A percentile compares a stretch with the other conserved stretches of the same genome.
Evolutionary conservation across 805 yeast species (phyloP).

Genomic region (Wickerhamiella alocasiicola): DNA sequence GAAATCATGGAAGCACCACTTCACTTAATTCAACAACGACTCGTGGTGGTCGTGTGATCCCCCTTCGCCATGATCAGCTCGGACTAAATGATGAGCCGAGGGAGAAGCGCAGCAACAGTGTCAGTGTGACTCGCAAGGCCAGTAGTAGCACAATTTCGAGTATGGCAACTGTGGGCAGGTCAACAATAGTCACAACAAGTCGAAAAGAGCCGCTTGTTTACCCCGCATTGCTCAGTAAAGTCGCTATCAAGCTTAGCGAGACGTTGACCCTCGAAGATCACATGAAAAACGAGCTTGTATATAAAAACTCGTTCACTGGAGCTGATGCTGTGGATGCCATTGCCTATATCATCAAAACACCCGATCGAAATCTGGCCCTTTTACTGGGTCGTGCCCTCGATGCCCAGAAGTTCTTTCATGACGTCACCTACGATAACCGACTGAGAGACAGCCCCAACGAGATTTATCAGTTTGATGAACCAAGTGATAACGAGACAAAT

Average conservation of each 20-base stretch:
- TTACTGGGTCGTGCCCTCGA: slow-evolving; percentile 83
- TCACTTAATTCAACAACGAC: slow-evolving; percentile 15
- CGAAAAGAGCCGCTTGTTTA: slow-evolving; percentile 58
- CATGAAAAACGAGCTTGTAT: slow-evolving; percentile 80
- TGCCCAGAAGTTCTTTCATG: slow-evolving; percentile 89
- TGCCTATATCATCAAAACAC: slow-evolving; percentile 72
- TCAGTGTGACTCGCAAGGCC: slow-evolving; percentile 16
- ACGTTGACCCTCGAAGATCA: slow-evolving; percentile 59
- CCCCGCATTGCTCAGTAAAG: slow-evolving; percentile 80
- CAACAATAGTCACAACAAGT: slow-evolving; percentile 38
- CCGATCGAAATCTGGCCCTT: slow-evolving; percentile 82
- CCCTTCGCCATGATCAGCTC: slow-evolving; percentile 12
- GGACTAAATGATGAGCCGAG: slow-evolving; percentile 7
- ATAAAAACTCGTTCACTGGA: slow-evolving; percentile 89
- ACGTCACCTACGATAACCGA: slow-evolving; percentile 88
- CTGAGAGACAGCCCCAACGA: slow-evolving; percentile 78
- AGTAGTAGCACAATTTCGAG: slow-evolving; percentile 19
- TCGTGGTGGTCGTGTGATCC: slow-evolving; percentile 23
- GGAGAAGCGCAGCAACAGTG: slow-evolving; percentile 5
- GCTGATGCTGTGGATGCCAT: slow-evolving; percentile 87
- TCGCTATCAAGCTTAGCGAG: slow-evolving; percentile 66
- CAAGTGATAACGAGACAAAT: slow-evolving; percentile 36
- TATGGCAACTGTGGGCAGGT: slow-evolving; percentile 19
- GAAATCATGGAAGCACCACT: slow-evolving; percentile 1
- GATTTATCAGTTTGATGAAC: slow-evolving; percentile 56